A percentile compares a stretch with the other conserved stretches of the same genome.
phyloP scores from a whole-genome alignment of 1,139 yeast genomes.

The Nakaseomyces sp. region DNA sequence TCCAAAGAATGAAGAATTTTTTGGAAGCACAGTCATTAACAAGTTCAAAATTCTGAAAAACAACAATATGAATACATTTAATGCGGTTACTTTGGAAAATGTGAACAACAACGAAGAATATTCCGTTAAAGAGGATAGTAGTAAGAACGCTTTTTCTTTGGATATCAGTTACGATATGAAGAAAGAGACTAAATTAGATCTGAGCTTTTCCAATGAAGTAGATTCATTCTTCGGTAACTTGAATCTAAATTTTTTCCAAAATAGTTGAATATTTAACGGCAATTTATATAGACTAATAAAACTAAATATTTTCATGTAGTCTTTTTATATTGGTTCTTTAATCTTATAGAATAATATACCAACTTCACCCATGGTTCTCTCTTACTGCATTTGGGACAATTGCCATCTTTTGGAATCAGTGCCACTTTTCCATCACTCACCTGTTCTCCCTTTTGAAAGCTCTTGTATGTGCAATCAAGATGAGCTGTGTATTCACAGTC shows the following conservation, averaged over 20 bases:
- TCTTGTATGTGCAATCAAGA: slow-evolving; percentile 37
- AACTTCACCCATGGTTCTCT: slow-evolving; percentile 37
- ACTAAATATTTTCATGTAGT: neutral
- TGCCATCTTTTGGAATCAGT: slow-evolving; percentile 36
- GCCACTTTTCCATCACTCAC: slow-evolving; percentile 9
- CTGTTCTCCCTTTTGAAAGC: slow-evolving; percentile 17
- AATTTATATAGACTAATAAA: too few species aligned
- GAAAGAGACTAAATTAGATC: neutral
- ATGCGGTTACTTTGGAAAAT: neutral
- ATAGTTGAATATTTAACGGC: neutral
- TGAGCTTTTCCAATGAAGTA: neutral
- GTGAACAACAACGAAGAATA: neutral
- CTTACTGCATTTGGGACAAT: slow-evolving; percentile 37
- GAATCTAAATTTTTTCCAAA: neutral
- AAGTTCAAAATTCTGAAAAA: neutral
- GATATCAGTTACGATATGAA: neutral
- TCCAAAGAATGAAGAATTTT: neutral
- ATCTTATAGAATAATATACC: slow-evolving; percentile 34
- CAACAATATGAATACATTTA: neutral
- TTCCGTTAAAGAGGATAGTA: too few species aligned
- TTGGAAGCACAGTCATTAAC: neutral
- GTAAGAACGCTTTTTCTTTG: neutral
- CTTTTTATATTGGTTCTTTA: slow-evolving; percentile 14
- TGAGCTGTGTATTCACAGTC: slow-evolving; percentile 37
- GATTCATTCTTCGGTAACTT: neutral